These are phyloP conservation scores for Liquidambar formosana DNA, from an alignment of 164 flowering plant genomes.

Conservation along the genomic window DNA sequence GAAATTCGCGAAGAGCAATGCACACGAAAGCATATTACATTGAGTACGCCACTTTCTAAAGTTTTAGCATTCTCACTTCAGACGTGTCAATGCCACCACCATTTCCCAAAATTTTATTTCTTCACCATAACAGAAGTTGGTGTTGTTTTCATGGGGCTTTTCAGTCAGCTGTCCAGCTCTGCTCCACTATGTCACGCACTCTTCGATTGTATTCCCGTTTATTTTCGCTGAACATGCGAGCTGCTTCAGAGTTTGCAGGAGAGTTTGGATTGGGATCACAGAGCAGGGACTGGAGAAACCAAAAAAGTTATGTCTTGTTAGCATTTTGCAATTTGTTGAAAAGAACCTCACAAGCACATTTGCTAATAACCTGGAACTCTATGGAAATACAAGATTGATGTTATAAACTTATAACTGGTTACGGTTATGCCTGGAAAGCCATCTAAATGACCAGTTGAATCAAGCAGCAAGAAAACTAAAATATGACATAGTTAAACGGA, in stretches of 20 bases:
- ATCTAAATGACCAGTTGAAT: too few relatives aligned
- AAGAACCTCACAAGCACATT: too few relatives aligned
- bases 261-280: conserved; percentile 22
- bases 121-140: too few relatives aligned
- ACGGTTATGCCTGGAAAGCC: too few relatives aligned
- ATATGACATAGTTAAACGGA: too few relatives aligned
- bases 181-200: conserved; percentile 19
- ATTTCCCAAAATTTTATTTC: background rate
- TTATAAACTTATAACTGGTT: too few relatives aligned
- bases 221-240: conserved; percentile 20
- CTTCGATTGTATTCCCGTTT: conserved; percentile 14
- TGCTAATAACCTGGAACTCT: too few relatives aligned
- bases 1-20: background rate
- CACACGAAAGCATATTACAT: too few relatives aligned
- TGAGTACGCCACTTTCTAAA: background rate
- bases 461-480: too few relatives aligned
- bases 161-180: conserved; percentile 24
- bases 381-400: too few relatives aligned
- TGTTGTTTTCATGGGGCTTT: background rate
- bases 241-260: conserved; percentile 22
- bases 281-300: conserved; percentile 14
- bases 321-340: background rate
- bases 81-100: background rate
- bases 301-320: background rate
- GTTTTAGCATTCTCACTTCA: background rate